Conservation (phyloP, 2,329 filamentous ascomycete genomes). For the Trichophyton mentagrophytes region DNA sequence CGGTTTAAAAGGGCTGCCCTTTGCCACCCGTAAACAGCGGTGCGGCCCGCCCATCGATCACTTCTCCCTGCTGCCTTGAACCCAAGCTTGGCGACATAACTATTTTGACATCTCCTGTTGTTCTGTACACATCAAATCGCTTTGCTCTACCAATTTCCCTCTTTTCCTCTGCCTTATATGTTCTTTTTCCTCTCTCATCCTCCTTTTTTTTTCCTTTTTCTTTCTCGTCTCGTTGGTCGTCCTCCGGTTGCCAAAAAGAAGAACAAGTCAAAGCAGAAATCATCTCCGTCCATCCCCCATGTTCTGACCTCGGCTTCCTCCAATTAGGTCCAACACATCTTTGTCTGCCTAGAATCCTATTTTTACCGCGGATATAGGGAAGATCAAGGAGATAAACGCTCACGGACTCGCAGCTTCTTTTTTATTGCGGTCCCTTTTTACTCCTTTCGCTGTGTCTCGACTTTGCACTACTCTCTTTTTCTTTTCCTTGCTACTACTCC, state of each 20-base stretch:
- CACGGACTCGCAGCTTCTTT: neutral
- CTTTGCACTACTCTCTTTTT: neutral
- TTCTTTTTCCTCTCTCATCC: neutral
- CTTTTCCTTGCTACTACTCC: neutral
- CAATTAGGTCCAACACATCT: neutral
- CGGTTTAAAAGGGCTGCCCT: neutral
- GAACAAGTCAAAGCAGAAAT: neutral
- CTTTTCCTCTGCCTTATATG: neutral
- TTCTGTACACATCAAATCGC: neutral
- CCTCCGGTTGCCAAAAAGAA: neutral
- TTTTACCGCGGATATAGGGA: neutral
- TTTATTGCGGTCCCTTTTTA: neutral
- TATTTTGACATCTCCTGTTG: neutral
- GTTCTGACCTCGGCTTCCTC: neutral
- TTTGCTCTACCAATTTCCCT: neutral
- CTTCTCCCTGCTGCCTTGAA: neutral
- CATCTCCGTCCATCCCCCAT: neutral
- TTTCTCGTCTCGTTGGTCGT: neutral
- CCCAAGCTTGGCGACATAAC: neutral
- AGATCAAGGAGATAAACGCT: neutral
- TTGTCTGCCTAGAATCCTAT: neutral
- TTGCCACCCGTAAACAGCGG: constrained; percentile 1
- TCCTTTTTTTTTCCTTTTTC: neutral
- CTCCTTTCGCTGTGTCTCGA: neutral
- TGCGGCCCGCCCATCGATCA: neutral